Evolutionary conservation across 2,329 filamentous ascomycete species (phyloP).

Genomic region (Fusarium gaditjirri): DNA sequence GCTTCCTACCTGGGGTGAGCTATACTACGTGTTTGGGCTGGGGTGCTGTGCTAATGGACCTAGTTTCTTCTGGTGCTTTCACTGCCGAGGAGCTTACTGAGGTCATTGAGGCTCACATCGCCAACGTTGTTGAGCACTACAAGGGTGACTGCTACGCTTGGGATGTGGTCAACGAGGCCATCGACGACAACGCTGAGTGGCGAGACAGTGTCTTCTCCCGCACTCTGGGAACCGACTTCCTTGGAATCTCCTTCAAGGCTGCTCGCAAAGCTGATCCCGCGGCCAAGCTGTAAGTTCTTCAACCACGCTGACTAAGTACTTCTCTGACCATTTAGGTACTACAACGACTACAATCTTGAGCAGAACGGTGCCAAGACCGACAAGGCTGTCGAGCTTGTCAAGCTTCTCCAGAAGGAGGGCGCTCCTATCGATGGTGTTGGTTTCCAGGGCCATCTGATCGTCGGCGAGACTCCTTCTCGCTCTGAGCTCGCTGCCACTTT

Average conservation of each 20-base stretch:
- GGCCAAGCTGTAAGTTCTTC: constrained; percentile 59
- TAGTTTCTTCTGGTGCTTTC: constrained; percentile 56
- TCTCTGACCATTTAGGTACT: constrained; percentile 47
- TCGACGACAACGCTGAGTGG: constrained; percentile 66
- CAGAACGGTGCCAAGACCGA: constrained; percentile 59
- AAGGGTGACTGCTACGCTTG: constrained; percentile 70
- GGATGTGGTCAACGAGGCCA: constrained; percentile 74
- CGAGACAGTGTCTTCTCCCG: constrained; percentile 64
- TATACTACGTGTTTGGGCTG: rapidly evolving
- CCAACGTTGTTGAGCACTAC: constrained; percentile 66
- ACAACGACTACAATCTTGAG: constrained; percentile 71
- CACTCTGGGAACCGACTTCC: constrained; percentile 65
- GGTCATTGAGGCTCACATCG: constrained; percentile 66
- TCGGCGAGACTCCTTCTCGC: constrained; percentile 61
- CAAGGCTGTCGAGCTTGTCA: constrained; percentile 57
- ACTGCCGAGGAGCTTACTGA: constrained; percentile 66
- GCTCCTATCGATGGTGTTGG: constrained; percentile 72
- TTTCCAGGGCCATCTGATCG: constrained; percentile 69
- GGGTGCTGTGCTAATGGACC: not conserved
- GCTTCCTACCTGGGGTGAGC: constrained; percentile 45
- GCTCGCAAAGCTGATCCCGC: constrained; percentile 64
- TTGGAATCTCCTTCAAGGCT: constrained; percentile 67
- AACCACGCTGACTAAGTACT: rapidly evolving
- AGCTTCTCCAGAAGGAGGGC: constrained; percentile 57
- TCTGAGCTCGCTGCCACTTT: constrained; percentile 58